phyloP scores from a whole-genome alignment of 139 green algal genomes.

The Micractinium sp. region DNA sequence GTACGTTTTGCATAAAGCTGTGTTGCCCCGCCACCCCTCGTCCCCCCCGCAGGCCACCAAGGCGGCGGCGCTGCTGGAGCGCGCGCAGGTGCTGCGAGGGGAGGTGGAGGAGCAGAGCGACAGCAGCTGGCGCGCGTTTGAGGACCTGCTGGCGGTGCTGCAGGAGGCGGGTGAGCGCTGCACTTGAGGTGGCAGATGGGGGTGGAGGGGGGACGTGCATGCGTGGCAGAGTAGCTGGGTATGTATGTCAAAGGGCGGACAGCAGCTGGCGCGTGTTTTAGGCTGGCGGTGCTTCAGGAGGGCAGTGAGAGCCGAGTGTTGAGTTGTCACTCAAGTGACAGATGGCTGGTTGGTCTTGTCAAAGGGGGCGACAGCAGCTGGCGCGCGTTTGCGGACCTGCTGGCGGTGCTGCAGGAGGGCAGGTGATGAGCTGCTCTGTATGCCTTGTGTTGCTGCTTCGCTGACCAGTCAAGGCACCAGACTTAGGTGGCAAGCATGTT shows the following conservation, averaged over 20 bases:
- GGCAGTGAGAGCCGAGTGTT: constrained; percentile 13
- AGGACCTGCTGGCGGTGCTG: constrained; percentile 69
- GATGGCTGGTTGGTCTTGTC: too few relatives aligned
- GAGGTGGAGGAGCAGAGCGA: constrained; percentile 44
- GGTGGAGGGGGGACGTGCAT: background rate
- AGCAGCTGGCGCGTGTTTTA: constrained; percentile 66
- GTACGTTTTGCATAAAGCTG: background rate
- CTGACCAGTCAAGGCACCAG: too few relatives aligned
- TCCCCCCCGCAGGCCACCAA: constrained; percentile 11
- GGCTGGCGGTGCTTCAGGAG: constrained; percentile 63
- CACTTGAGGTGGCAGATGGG: background rate
- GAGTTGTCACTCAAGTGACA: too few relatives aligned
- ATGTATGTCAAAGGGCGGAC: too few relatives aligned
- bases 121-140: constrained; percentile 60
- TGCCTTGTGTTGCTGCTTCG: too few relatives aligned
- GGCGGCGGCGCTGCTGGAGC: constrained; percentile 43
- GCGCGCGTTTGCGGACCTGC: constrained; percentile 61
- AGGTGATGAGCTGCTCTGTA: constrained; percentile 7
- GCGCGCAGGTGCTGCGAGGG: constrained; percentile 35
- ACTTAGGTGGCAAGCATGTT: too few relatives aligned
- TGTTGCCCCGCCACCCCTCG: background rate
- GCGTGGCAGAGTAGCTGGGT: too few relatives aligned
- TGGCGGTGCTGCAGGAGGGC: constrained; percentile 64
- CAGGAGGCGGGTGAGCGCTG: constrained; percentile 35
- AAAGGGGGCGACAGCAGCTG: constrained; percentile 42